Conservation (phyloP, 371 early-diverging fungal genomes). For the Batkoa obscura region DNA sequence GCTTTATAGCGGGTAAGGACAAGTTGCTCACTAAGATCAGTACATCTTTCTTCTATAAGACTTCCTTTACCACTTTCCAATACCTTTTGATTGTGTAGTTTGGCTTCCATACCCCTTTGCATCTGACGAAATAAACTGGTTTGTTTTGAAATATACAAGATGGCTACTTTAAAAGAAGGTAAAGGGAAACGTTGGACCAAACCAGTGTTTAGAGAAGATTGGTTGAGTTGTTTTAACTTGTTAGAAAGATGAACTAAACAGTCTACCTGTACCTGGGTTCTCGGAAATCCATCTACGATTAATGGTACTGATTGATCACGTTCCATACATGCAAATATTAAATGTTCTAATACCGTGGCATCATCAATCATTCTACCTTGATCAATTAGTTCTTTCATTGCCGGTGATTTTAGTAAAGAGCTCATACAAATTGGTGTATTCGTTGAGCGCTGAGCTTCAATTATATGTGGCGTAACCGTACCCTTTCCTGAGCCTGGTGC, state of each 20-base stretch:
- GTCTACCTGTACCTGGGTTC: conserved; percentile 45
- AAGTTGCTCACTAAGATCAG: conserved; percentile 32
- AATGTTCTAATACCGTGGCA: conserved; percentile 6
- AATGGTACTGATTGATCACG: conserved; percentile 40
- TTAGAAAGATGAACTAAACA: conserved; percentile 36
- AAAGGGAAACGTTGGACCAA: conserved; percentile 34
- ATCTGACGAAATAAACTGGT: conserved; percentile 37
- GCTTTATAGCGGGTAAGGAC: background rate
- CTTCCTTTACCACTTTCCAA: conserved; percentile 35
- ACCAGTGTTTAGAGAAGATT: conserved; percentile 32
- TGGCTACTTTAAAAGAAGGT: conserved; percentile 42
- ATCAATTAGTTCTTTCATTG: conserved; percentile 39
- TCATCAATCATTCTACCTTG: conserved; percentile 37
- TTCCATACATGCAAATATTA: conserved; percentile 22
- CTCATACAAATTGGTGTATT: conserved; percentile 44
- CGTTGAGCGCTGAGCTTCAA: conserved; percentile 36
- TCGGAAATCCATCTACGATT: conserved; percentile 45
- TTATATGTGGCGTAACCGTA: conserved; percentile 40
- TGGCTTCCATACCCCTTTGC: conserved; percentile 30
- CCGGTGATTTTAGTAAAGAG: conserved; percentile 34
- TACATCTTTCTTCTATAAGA: conserved; percentile 40
- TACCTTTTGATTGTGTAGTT: conserved; percentile 35
- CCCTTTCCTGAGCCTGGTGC: conserved; percentile 35
- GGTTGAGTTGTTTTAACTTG: conserved; percentile 33
- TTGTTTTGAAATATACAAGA: conserved; percentile 44